Percentiles rank a stretch among this genome's conserved stretches.
These are phyloP conservation scores for Waltergamsia citrina DNA, from an alignment of 2,329 filamentous ascomycete genomes.

Conservation along the genomic window DNA sequence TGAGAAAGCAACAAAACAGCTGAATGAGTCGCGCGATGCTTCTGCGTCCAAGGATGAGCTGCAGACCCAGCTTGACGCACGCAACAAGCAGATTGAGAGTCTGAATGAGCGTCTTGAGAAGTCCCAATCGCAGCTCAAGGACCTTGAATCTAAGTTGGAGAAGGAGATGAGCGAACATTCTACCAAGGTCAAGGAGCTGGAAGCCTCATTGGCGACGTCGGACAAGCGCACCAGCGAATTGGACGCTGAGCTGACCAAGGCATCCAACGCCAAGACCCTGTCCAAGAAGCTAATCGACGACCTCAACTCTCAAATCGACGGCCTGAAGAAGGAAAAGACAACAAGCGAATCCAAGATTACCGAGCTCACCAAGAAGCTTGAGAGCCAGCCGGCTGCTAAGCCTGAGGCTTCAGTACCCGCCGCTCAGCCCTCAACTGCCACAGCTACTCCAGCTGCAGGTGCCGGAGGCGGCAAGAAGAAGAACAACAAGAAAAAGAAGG, in stretches of 20 bases:
- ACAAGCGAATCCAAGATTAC: slow-evolving; percentile 22
- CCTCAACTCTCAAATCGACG: slow-evolving; percentile 25
- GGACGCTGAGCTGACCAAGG: slow-evolving; percentile 28
- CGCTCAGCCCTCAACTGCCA: slow-evolving; percentile 12
- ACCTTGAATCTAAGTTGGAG: slow-evolving; percentile 26
- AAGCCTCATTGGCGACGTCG: slow-evolving; percentile 22
- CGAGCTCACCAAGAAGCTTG: slow-evolving; percentile 34
- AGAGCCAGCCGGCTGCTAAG: slow-evolving; percentile 13
- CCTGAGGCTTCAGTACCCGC: slow-evolving; percentile 10
- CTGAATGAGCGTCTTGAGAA: slow-evolving; percentile 39
- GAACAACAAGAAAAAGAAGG: slow-evolving; percentile 82
- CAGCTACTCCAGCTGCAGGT: slow-evolving; percentile 11
- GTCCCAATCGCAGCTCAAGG: slow-evolving; percentile 32
- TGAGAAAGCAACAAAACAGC: slow-evolving; percentile 56
- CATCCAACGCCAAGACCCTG: slow-evolving; percentile 25
- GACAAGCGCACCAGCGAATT: slow-evolving; percentile 26
- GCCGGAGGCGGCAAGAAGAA: slow-evolving; percentile 59
- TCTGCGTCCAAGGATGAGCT: slow-evolving; percentile 30
- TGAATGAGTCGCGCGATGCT: slow-evolving; percentile 37
- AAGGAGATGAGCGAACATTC: slow-evolving; percentile 20
- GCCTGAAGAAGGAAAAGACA: slow-evolving; percentile 20
- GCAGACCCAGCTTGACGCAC: slow-evolving; percentile 39
- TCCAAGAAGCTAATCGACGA: slow-evolving; percentile 31
- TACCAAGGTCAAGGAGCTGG: slow-evolving; percentile 23
- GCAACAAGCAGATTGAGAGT: slow-evolving; percentile 35